Evolutionary conservation across 169 alveolate species (phyloP).

Genomic region (Amoebophrya sp.): DNA sequence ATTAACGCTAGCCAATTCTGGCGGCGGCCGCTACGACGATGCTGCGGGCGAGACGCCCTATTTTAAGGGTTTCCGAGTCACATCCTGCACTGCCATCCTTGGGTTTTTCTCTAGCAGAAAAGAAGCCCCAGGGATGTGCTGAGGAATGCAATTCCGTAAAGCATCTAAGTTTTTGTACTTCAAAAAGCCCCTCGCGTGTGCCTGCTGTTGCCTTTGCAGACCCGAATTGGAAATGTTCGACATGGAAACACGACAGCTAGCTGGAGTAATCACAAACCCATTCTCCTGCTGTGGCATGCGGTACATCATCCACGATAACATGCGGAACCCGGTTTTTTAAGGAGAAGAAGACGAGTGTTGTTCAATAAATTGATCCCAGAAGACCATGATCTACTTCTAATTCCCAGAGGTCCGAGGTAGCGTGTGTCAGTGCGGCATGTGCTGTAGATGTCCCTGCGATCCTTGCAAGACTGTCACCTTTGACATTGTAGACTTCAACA

Average conservation of each 20-base stretch:
- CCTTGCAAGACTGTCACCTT: not conserved
- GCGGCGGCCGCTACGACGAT: too few species aligned
- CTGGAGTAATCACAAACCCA: not conserved
- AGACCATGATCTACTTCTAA: too few species aligned
- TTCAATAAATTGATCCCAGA: too few species aligned
- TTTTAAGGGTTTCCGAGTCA: too few species aligned
- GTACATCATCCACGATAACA: not conserved
- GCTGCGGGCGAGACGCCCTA: too few species aligned
- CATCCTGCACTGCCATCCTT: too few species aligned
- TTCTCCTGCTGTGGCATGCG: not conserved
- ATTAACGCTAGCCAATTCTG: too few species aligned
- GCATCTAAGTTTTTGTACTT: not conserved
- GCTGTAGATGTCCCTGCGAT: not conserved
- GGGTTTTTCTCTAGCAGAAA: too few species aligned
- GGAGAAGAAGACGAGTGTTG: too few species aligned
- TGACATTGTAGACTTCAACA: not conserved
- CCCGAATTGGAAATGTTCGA: not conserved
- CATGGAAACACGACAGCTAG: not conserved
- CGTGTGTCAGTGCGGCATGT: not conserved
- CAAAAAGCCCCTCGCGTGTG: slow-evolving; percentile 8
- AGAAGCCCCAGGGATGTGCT: too few species aligned
- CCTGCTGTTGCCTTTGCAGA: not conserved
- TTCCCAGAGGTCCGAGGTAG: not conserved
- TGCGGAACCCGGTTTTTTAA: not conserved
- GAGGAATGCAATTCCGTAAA: too few species aligned